Conservation (phyloP, 2,329 filamentous ascomycete species). For the Phaeosphaeria sp. region DNA sequence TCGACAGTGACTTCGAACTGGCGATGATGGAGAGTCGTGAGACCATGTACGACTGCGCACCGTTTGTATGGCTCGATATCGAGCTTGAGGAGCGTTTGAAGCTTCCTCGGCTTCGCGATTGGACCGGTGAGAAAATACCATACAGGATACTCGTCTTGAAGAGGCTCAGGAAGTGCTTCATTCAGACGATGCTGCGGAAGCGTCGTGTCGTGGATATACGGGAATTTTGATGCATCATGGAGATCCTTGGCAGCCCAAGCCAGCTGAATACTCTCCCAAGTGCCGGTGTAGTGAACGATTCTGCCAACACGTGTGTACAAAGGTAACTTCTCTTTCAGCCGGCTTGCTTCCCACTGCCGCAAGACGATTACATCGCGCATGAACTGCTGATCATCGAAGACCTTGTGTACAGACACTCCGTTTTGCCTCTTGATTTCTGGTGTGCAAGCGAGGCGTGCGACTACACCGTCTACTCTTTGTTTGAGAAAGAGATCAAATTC, state of each 20-base stretch:
- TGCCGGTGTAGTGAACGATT: background rate
- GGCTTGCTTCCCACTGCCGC: conserved; percentile 3
- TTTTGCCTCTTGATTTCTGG: background rate
- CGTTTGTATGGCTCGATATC: background rate
- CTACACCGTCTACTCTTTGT: background rate
- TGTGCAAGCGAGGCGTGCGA: background rate
- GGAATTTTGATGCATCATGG: background rate
- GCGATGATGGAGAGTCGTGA: background rate
- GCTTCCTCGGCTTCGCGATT: conserved; percentile 2
- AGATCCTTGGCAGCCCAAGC: conserved; percentile 4
- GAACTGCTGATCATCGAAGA: background rate
- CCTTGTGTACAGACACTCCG: background rate
- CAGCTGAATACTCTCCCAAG: conserved; percentile 2
- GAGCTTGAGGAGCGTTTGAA: conserved; percentile 4
- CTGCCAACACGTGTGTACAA: background rate
- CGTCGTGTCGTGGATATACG: conserved; percentile 3
- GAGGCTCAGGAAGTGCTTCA: conserved; percentile 2
- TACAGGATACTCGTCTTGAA: conserved; percentile 6
- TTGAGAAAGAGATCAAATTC: conserved; percentile 2
- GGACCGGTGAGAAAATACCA: conserved; percentile 14
- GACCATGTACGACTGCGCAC: background rate
- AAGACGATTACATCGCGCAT: background rate
- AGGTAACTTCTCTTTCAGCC: background rate
- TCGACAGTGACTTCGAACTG: background rate
- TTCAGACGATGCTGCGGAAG: conserved; percentile 7